Base-by-base conservation (phyloP, 306 rosid genomes). In the Pyrus betulifolia region DNA sequence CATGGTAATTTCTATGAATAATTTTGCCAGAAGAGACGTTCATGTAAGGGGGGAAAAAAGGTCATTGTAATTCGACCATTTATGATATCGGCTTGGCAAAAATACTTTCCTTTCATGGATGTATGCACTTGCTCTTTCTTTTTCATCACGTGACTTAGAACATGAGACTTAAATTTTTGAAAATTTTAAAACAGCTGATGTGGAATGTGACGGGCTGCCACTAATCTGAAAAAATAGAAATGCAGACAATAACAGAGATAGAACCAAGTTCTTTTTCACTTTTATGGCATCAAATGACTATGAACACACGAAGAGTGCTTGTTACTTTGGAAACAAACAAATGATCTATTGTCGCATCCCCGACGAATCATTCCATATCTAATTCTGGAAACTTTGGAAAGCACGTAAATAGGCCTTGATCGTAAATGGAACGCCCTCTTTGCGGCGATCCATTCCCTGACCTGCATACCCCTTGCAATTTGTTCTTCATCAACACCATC, bases 341-440 rank as follows among this genome's bases (percentile, higher is more conserved):
- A 59, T 75, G 33, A 82, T 35, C 49, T 58, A 69, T 42, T 25
- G 12, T 40, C 3, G 28, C 27, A 67, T 57, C 72, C 72, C 61
- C 35, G 21, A 74, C 52, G 45, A 59, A 38, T 54, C 23, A 18
- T 19, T 52, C 18, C 11, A 66, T 52, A 46, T 6, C 67, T 40
- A 73, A 65, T 38, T 66, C 38, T 83, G 22, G 45, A 79, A 80
- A 75, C 86, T 76, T 57, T 49, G 33, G 77, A 52, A 80, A 74
- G n/a, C 42, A 74, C 80, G 38, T 54, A n/a, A 69, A 30, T 27
- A 77, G 76, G 77, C 78, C 80, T 67, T 70, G 71, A 71, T 77
- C 59, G 81, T 22, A 40, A 12, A 84, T 71, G 79, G 58, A 82
- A 83, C 66, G 74, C 40, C 83, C 69, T 45, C 54, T 17, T 45